Percentiles rank a stretch among this genome's conserved stretches.
Evolutionary conservation across 768 basidiomycete genomes (phyloP).

Genomic region (Leccinum boreale): DNA sequence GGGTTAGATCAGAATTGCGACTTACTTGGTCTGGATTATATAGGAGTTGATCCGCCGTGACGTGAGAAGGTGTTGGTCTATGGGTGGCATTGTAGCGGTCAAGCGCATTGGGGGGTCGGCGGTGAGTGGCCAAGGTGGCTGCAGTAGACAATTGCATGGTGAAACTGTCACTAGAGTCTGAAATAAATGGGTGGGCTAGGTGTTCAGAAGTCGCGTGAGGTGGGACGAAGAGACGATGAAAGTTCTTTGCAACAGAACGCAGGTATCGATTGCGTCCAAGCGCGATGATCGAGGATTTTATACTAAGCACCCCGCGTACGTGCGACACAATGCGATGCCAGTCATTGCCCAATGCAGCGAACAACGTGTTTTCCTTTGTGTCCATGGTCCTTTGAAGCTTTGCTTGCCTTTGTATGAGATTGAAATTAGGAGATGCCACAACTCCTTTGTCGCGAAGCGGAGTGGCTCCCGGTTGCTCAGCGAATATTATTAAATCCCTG

Average conservation of each 20-base stretch:
- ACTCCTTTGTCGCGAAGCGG: constrained; percentile 7
- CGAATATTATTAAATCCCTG: not conserved
- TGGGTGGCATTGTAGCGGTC: not conserved
- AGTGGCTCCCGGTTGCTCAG: not conserved
- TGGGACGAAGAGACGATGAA: not conserved
- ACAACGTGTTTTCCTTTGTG: constrained; percentile 11
- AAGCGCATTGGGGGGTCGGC: not conserved
- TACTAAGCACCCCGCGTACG: constrained; percentile 1
- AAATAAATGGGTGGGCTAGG: not conserved
- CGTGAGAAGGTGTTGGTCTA: not conserved
- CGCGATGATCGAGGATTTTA: constrained; percentile 4
- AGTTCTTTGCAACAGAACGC: not conserved
- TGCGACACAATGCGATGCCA: not conserved
- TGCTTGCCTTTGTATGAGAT: constrained; percentile 15
- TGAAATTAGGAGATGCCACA: not conserved
- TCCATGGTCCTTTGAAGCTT: not conserved
- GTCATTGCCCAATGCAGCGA: not conserved
- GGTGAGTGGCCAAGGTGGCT: not conserved
- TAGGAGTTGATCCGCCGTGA: not conserved
- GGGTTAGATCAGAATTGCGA: not conserved
- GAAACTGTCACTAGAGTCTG: not conserved
- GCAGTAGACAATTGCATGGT: not conserved
- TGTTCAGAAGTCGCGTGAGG: not conserved
- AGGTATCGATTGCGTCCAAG: not conserved
- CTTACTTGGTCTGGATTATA: constrained; percentile 2